phyloP scores from a whole-genome alignment of 768 basidiomycete genomes.

The Serendipita sp. region DNA sequence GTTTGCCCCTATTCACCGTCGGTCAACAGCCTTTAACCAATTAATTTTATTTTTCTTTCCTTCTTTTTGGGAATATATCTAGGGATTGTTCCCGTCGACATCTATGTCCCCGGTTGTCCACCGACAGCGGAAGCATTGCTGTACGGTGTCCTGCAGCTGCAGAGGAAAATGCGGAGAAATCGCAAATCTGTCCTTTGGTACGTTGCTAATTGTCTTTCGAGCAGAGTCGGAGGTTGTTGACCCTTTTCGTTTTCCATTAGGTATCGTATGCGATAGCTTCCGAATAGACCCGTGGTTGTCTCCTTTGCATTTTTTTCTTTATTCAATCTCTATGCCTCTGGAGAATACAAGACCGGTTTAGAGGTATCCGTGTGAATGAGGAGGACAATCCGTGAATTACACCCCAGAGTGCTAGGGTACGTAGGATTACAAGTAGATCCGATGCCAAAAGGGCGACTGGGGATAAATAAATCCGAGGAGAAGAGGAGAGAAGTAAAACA shows the following conservation, averaged over 20 bases:
- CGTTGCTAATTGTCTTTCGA: slow-evolving; percentile 14
- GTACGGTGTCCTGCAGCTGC: slow-evolving; percentile 92
- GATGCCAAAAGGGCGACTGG: too few species aligned
- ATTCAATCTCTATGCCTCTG: too few species aligned
- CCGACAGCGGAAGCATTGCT: slow-evolving; percentile 93
- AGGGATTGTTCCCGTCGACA: slow-evolving; percentile 97
- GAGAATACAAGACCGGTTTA: too few species aligned
- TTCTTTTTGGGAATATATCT: too few species aligned
- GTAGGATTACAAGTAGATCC: neutral
- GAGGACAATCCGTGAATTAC: neutral
- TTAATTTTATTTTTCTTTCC: too few species aligned
- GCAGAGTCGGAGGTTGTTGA: neutral
- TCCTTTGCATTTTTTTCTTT: neutral
- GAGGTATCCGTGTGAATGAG: too few species aligned
- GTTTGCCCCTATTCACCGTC: slow-evolving; percentile 17
- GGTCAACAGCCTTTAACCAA: too few species aligned
- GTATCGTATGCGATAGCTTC: slow-evolving; percentile 5
- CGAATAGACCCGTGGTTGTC: too few species aligned
- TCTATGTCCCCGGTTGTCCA: slow-evolving; percentile 93
- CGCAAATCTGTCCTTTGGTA: slow-evolving; percentile 81
- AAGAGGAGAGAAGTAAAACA: neutral
- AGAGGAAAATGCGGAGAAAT: slow-evolving; percentile 87
- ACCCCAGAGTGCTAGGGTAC: neutral
- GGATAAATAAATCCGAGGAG: neutral
- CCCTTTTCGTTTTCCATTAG: neutral